phyloP scores from a whole-genome alignment of 441 rosid species.

The Kokia cookei region DNA sequence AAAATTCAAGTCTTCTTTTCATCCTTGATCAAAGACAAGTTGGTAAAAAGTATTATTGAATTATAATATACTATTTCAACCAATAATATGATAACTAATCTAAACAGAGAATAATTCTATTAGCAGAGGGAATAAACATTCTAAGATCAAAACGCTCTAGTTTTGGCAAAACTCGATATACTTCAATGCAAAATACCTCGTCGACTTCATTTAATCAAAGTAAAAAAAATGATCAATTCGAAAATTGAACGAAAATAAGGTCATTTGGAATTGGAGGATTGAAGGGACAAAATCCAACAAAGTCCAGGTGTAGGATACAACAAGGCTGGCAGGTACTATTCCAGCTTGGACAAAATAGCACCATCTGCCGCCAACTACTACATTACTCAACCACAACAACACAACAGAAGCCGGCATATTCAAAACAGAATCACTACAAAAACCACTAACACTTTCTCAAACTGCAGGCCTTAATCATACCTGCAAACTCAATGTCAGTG shows the following conservation, averaged over 20 bases:
- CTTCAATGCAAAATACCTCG: neutral
- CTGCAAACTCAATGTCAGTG: neutral
- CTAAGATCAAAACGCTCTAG: neutral
- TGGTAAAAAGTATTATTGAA: too few relatives aligned
- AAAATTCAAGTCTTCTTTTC: too few relatives aligned
- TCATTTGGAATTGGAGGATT: neutral
- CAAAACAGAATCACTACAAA: neutral
- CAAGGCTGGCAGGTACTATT: neutral
- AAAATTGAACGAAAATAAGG: neutral
- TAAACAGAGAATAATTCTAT: too few relatives aligned
- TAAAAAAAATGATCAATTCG: neutral
- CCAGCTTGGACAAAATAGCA: neutral
- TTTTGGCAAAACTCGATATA: neutral
- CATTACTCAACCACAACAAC: conserved; percentile 2
- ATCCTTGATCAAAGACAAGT: too few relatives aligned
- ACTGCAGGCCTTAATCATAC: neutral
- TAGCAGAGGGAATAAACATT: too few relatives aligned
- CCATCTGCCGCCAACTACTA: neutral
- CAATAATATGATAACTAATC: too few relatives aligned
- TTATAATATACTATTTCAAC: too few relatives aligned
- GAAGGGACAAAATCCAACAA: neutral
- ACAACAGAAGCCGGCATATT: neutral
- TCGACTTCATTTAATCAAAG: neutral
- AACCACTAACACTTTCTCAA: neutral
- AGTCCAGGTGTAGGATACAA: neutral